Conservation (phyloP, 441 rosid genomes). For the Populus hybrid region DNA sequence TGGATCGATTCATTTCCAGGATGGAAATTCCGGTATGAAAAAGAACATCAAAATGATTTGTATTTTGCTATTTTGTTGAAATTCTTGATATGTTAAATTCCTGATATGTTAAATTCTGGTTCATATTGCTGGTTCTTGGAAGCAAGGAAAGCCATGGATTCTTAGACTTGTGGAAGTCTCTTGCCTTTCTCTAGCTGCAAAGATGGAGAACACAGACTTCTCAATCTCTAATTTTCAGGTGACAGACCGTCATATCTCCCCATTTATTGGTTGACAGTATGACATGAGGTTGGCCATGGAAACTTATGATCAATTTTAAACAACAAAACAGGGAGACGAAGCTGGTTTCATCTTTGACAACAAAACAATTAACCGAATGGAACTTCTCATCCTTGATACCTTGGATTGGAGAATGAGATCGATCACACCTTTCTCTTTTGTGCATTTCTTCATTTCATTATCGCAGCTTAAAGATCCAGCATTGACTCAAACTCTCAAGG, state of each 20-base stretch:
- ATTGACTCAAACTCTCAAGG: slow-evolving; percentile 39
- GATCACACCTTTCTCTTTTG: slow-evolving; percentile 63
- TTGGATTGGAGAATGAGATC: slow-evolving; percentile 72
- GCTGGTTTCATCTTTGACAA: slow-evolving; percentile 39
- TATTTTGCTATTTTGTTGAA: too few relatives aligned
- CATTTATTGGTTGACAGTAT: neutral
- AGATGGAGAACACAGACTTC: slow-evolving; percentile 44
- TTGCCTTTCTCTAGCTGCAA: slow-evolving; percentile 61
- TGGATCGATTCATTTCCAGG: slow-evolving; percentile 57
- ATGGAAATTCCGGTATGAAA: slow-evolving; percentile 43
- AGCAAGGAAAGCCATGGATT: slow-evolving; percentile 56
- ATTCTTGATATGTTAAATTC: neutral
- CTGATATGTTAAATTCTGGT: slow-evolving; percentile 12
- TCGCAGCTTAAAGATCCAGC: slow-evolving; percentile 43
- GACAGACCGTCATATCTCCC: neutral
- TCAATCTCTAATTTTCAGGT: slow-evolving; percentile 47
- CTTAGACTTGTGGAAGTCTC: slow-evolving; percentile 44
- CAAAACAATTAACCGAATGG: slow-evolving; percentile 51
- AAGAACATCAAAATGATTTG: neutral
- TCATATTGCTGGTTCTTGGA: slow-evolving; percentile 4
- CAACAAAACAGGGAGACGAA: slow-evolving; percentile 28
- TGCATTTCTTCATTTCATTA: slow-evolving; percentile 46
- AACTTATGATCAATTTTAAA: slow-evolving; percentile 4
- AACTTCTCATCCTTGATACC: slow-evolving; percentile 49
- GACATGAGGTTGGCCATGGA: neutral